Evolutionary conservation across 768 basidiomycete genomes (phyloP), one percentile per base, ranked within the genome.

Genomic region (Tulasnella sp.): DNA sequence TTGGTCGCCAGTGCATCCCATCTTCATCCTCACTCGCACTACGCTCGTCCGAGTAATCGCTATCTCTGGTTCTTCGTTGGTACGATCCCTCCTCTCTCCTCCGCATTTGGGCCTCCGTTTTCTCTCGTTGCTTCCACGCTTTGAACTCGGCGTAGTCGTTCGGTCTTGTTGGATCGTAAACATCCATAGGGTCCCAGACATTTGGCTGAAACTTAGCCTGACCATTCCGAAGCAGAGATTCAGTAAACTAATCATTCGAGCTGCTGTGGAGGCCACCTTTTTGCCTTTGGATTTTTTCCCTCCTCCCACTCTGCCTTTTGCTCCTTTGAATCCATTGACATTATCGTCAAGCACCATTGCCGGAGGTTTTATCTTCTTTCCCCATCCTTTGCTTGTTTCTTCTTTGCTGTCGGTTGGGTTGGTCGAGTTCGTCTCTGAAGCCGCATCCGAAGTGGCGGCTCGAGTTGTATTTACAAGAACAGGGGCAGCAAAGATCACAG

Each of bases 121-220:
- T 88, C 34, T 93, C 91, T 76, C 89, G 89, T 78, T 89, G 88
- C 79, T 91, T 91, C 90, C 90, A 94, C 14, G 89, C 79, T 80
- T 94, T 95, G 85, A 90, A 95, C 79, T 95, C 94, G 79, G 91
- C 90, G 83, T 95, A 94, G 79, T 96, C 94, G 77, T 95, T 95
- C 1, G 94, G 94, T 34, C 91, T 88, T 29, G 90, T 83, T 1
- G 93, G 91, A 78, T 96, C 94, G 81, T 96, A 96, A 37, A 84
- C 85, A 80, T 94, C 93, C 76, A 83, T 81, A 5, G 93, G 93
- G 82, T 95, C 93, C 93, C 93, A 94, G 1, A 88, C 82, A 1
- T 83, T 71, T 11, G 75, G 75, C 31, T 75, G 45, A 45, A 69
- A 39, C 71, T 78, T 68, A 36, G 74, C 75, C 69, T 76, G 52